phyloP scores from a whole-genome alignment of 352 stramenopile species.

The Pythium chondricola region DNA sequence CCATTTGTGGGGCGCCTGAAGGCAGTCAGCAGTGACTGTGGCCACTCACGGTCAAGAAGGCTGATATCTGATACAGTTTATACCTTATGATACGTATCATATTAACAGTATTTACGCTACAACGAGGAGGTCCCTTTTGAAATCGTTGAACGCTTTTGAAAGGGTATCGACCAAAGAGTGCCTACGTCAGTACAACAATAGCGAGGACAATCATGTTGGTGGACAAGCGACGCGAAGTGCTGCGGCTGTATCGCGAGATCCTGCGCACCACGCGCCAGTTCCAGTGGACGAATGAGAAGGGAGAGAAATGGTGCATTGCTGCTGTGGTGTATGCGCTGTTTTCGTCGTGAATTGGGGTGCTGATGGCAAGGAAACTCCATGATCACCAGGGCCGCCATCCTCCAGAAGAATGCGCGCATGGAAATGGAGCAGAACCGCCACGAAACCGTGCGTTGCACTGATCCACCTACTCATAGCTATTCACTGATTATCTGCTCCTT shows the following conservation, averaged over 20 bases:
- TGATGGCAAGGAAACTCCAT: neutral
- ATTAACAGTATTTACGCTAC: too few species aligned
- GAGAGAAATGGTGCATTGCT: slow-evolving; percentile 50
- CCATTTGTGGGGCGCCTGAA: too few species aligned
- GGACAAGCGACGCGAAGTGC: slow-evolving; percentile 66
- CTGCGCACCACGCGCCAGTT: slow-evolving; percentile 70
- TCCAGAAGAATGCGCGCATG: slow-evolving; percentile 67
- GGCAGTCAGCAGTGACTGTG: too few species aligned
- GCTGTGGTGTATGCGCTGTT: neutral
- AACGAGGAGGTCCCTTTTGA: too few species aligned
- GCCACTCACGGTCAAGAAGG: too few species aligned
- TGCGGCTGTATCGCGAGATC: slow-evolving; percentile 79
- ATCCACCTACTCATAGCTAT: neutral
- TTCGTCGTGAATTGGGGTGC: neutral
- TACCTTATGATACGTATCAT: too few species aligned
- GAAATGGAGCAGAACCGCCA: slow-evolving; percentile 78
- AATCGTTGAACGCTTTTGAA: too few species aligned
- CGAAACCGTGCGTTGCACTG: slow-evolving; percentile 36
- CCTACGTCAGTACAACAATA: neutral
- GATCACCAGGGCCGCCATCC: slow-evolving; percentile 34
- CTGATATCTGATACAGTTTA: too few species aligned
- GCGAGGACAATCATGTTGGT: slow-evolving; percentile 27
- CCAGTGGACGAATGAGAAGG: slow-evolving; percentile 68
- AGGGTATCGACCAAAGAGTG: neutral
- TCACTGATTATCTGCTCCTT: neutral